Conservation (phyloP, 129 eudicot species). For the Tagetes patula region DNA sequence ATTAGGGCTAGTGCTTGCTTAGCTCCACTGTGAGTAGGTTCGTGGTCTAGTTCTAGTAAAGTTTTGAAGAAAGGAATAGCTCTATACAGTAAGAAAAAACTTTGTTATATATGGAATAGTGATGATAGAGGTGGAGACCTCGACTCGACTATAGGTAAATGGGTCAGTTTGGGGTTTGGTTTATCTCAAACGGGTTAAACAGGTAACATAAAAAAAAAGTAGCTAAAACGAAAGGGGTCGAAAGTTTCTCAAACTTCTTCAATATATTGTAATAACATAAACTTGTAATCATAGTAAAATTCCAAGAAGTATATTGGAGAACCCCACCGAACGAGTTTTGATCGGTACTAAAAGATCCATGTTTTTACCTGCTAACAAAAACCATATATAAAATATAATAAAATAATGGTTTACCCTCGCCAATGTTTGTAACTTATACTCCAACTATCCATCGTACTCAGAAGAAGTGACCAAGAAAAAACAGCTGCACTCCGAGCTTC, state of each 20-base stretch:
- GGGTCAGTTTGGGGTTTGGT: background rate
- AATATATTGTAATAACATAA: background rate
- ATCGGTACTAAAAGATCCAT: background rate
- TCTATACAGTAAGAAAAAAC: constrained; percentile 23
- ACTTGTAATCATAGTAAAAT: background rate
- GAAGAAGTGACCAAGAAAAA: constrained; percentile 53
- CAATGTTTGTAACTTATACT: constrained; percentile 41
- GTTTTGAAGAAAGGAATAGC: constrained; percentile 44
- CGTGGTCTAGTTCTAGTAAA: constrained; percentile 41
- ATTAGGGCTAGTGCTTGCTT: constrained; percentile 63
- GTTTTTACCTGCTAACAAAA: background rate
- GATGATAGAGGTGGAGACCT: background rate
- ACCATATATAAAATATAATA: too few relatives aligned
- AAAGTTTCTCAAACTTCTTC: constrained; percentile 2
- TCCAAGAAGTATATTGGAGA: background rate
- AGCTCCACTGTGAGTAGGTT: constrained; percentile 45
- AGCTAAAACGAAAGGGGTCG: background rate
- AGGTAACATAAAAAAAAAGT: background rate
- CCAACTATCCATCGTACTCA: constrained; percentile 51
- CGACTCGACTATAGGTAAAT: background rate
- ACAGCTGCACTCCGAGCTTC: constrained; percentile 41
- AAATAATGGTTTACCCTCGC: constrained; percentile 38
- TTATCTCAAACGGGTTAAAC: constrained; percentile 6
- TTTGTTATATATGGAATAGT: background rate
- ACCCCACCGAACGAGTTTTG: background rate